Conservation (phyloP, 306 rosid species). For the Cucurbita moschata region DNA sequence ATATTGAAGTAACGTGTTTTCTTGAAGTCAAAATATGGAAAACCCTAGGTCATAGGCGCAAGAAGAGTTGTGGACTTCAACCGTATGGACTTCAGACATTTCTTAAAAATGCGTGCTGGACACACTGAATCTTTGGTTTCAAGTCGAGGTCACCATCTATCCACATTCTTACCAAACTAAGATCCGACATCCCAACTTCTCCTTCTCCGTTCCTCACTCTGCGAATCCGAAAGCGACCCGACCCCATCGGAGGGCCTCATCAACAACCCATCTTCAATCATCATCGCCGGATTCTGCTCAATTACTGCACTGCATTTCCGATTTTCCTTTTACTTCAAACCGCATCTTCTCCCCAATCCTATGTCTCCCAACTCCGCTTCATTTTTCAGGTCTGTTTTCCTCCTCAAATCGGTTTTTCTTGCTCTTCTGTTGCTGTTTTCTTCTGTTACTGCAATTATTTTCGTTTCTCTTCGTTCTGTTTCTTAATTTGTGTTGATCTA, state of each 20-base stretch:
- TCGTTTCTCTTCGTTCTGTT: background rate
- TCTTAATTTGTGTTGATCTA: background rate
- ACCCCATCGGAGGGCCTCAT: background rate
- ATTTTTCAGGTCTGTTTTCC: conserved; percentile 20
- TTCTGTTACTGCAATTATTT: background rate
- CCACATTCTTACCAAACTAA: background rate
- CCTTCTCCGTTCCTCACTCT: background rate
- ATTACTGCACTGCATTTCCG: background rate
- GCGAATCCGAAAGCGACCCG: background rate
- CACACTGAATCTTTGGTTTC: background rate
- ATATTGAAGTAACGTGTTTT: too few relatives aligned
- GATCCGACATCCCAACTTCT: background rate
- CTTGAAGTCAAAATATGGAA: background rate
- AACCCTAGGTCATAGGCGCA: background rate
- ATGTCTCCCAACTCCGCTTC: conserved; percentile 20
- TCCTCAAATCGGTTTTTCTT: too few relatives aligned
- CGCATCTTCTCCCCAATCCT: background rate
- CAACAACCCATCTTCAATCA: too few relatives aligned
- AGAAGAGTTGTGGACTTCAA: background rate
- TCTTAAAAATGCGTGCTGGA: background rate
- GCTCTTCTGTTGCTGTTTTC: too few relatives aligned
- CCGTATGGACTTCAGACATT: background rate
- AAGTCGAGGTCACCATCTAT: background rate
- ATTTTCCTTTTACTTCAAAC: background rate
- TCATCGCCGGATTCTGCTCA: too few relatives aligned